phyloP scores from a whole-genome alignment of 768 basidiomycete genomes.

The Leccinum incarnatum region DNA sequence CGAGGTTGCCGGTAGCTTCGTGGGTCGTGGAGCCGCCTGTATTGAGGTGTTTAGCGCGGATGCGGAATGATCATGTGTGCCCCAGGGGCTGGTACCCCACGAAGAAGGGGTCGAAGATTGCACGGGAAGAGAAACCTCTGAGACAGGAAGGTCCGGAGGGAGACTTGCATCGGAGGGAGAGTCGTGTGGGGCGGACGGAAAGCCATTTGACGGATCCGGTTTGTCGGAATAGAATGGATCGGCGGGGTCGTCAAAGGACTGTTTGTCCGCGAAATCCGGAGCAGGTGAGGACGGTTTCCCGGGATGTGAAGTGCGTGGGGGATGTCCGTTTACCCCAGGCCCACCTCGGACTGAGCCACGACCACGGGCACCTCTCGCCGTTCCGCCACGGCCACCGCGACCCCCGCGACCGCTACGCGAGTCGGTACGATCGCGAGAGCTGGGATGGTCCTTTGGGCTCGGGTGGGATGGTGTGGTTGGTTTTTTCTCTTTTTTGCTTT shows the following conservation, averaged over 20 bases:
- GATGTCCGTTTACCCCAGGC: conserved; percentile 33
- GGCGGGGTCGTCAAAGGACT: conserved; percentile 16
- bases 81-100: conserved; percentile 32
- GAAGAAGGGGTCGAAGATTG: conserved; percentile 34
- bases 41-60: conserved; percentile 22
- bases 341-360: conserved; percentile 40
- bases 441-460: conserved; percentile 45
- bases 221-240: conserved; percentile 17
- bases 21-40: conserved; percentile 26
- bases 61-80: conserved; percentile 37
- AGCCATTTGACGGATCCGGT: conserved; percentile 15
- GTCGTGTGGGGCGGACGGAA: conserved; percentile 13
- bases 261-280: conserved; percentile 33
- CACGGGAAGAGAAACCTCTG: conserved; percentile 8
- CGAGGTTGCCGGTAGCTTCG: conserved; percentile 65
- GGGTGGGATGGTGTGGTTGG: conserved; percentile 36
- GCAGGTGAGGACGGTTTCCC: conserved; percentile 31
- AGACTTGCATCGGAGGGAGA: conserved; percentile 9
- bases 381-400: conserved; percentile 56
- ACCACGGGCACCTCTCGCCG: conserved; percentile 46
- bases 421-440: conserved; percentile 34
- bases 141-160: conserved; percentile 10
- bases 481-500: conserved; percentile 89
- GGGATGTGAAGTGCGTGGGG: conserved; percentile 24
- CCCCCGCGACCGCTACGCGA: conserved; percentile 62